A percentile compares a stretch with the other conserved stretches of the same genome.
phyloP scores from a whole-genome alignment of 139 green algal species.

The Haematococcus lacustris region DNA sequence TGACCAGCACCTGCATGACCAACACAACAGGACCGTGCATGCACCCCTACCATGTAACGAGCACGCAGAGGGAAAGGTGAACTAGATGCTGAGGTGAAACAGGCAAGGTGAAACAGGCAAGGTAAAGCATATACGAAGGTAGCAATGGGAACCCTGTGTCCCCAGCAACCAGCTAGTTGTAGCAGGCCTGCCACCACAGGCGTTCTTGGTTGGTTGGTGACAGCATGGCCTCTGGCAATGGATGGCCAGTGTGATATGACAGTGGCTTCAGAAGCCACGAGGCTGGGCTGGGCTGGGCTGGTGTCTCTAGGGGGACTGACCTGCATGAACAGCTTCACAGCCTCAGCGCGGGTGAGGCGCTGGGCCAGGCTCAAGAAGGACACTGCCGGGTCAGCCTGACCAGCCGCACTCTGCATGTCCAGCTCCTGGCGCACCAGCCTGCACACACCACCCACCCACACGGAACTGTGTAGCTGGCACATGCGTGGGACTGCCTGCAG shows the following conservation, averaged over 20 bases:
- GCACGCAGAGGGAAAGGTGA: background rate
- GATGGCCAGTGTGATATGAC: too few relatives aligned
- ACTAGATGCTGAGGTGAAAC: too few relatives aligned
- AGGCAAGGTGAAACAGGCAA: background rate
- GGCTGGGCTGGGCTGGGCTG: background rate
- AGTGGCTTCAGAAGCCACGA: too few relatives aligned
- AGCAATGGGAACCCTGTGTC: background rate
- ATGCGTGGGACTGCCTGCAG: background rate
- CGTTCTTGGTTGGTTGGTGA: background rate
- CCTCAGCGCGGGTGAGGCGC: constrained; percentile 5
- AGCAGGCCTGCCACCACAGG: background rate
- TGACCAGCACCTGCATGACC: constrained; percentile 3
- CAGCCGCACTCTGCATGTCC: background rate
- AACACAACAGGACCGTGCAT: background rate
- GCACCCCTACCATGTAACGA: background rate
- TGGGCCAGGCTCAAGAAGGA: constrained; percentile 7
- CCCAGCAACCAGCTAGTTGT: background rate
- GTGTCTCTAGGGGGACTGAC: background rate
- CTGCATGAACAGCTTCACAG: constrained; percentile 16
- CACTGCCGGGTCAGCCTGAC: constrained; percentile 2
- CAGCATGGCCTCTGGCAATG: background rate
- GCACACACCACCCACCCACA: background rate
- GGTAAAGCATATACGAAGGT: background rate
- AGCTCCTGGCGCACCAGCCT: constrained; percentile 5
- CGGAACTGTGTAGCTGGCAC: background rate